Evolutionary conservation across 2,329 filamentous ascomycete genomes (phyloP), one percentile per base, ranked within the genome.

Genomic region (Reticulascus tulasneorum): DNA sequence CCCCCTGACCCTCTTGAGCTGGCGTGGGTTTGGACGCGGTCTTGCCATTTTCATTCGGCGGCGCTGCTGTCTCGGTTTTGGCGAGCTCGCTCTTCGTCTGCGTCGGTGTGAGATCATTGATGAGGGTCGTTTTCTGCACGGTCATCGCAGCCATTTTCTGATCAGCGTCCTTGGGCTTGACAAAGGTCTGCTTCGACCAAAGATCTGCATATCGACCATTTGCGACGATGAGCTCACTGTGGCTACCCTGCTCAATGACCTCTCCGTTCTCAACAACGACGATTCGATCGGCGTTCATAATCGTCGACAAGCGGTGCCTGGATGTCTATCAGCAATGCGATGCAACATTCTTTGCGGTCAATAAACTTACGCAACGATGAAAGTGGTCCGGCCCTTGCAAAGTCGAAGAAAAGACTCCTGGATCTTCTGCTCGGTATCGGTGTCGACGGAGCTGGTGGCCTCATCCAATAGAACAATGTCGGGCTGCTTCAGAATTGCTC

Each of bases 381-480:
- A 81, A 0, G 79, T 84, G 2, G 80, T 84, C 17, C 79, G 75
- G 3, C 72, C 75, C 40, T 73, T 62, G 43, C 77, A 80, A 7
- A 83, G 64, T 32, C 64, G 66, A 38, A 63, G 64, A 35, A 84
- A 70, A 0, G 79, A 80, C 21, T 73, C 64, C 47, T 84, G 80
- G 29, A 84, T 84, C 46, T 78, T 75, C 37, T 78, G 75, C 55
- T 84, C 80, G 2, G 79, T 84, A 22, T 81, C 76, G 0, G 81
- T 82, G 42, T 87, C 80, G 39, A 91, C 80, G 7, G 85, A 81
- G 23, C 83, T 87, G 5, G 87, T 89, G 2, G 86, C 82, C 57
- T 90, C 86, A 46, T 91, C 86, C 1, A 91, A 71, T 24, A 91
- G 71, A 9, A 91, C 77, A 41, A 90, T 80, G 37, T 86, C 79